Base-by-base conservation (phyloP, 2,329 filamentous ascomycete species). In the Monosporascus sp. region DNA sequence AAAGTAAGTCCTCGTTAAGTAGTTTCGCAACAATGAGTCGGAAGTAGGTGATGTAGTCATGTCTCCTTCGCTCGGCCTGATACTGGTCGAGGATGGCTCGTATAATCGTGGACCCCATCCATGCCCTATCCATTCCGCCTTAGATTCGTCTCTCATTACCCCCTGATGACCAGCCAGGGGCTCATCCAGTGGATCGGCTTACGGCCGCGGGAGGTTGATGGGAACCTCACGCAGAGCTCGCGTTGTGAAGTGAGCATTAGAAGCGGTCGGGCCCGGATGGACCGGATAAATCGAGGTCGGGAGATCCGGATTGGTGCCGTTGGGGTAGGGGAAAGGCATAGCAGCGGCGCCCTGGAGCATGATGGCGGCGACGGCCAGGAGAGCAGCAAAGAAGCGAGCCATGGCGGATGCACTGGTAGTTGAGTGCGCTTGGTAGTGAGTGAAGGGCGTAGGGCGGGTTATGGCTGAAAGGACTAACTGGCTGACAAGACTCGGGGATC, bases 321-420 rank as follows among this genome's bases (percentile, higher is more conserved):
- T 60, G 50, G 48, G 24, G 52, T 49, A 56, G 26, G 59, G 49
- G 55, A 49, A 65, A 35, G 64, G 64, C 46, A 55, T 62, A 52
- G 63, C 63, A 49, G 57, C 57, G 56, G 57, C 59, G 49, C 62
- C 59, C 47, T 63, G 59, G 49, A 65, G 48, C 55, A 64, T 35
- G 50, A 52, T 57, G 56, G 63, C 63, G 45, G 55, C 60, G 44
- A 53, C 58, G 51, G 65, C 63, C 59, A 67, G 52, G 35, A 66
- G 50, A 53, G 58, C 58, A 60, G 63, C 56, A 57, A 67, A 57
- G 58, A 67, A 64, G 20, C 62, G 63, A 53, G 65, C 62, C 65
- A 67, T 67, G 48, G 56, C 51, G 57, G 56, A 44, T 47, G 53
- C 7, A 26, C 37, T 17, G 22, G 4, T 17, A 19, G 45, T 52